A percentile compares a stretch with the other conserved stretches of the same genome.
phyloP scores from a whole-genome alignment of 2,329 filamentous ascomycete species.

The Fusarium sp. region DNA sequence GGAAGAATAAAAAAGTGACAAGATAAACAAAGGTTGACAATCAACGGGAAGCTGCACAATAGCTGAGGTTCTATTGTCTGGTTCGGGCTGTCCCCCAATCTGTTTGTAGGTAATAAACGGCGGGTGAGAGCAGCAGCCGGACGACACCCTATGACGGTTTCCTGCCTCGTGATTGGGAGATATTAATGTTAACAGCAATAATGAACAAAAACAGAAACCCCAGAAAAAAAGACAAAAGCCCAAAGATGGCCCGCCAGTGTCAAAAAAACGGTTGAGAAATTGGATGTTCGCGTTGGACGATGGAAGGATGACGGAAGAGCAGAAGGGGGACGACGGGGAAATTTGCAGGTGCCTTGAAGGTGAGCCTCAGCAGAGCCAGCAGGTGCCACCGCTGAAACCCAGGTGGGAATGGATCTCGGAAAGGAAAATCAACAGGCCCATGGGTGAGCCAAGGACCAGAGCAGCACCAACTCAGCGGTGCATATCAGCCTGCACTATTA shows the following conservation, averaged over 20 bases:
- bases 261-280: neutral
- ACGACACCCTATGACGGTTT: conserved; percentile 4
- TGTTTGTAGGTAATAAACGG: conserved; percentile 6
- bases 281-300: conserved; percentile 4
- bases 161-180: neutral
- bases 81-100: neutral
- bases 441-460: neutral
- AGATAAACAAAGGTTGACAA: conserved; percentile 11
- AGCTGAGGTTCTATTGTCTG: conserved; percentile 26
- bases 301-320: conserved; percentile 2
- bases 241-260: neutral
- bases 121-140: neutral
- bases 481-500: neutral
- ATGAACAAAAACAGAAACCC: neutral
- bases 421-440: conserved; percentile 10
- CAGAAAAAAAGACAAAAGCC: conserved; percentile 10
- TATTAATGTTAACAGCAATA: neutral
- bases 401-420: conserved; percentile 9
- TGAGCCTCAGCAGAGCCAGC: neutral
- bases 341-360: neutral
- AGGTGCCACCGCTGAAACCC: neutral
- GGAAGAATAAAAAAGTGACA: neutral
- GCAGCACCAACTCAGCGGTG: neutral
- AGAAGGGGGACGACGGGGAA: conserved; percentile 3
- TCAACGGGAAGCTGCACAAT: conserved; percentile 11